Evolutionary conservation across 2,329 filamentous ascomycete genomes (phyloP), one percentile per base, ranked within the genome.

Genomic region (Fusarium tricinctum): DNA sequence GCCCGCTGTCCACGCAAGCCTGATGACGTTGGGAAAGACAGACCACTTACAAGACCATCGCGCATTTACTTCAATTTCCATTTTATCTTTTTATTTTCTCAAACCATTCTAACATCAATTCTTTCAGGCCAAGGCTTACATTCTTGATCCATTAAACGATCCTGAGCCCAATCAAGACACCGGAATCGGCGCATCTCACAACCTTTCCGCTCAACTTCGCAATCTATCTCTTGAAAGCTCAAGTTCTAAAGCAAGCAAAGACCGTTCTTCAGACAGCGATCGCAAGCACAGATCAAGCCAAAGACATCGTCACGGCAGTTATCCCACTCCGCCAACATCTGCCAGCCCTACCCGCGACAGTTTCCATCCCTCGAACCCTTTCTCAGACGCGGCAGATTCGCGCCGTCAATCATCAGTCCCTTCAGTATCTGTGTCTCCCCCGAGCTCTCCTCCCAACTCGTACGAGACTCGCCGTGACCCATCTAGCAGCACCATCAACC

Each of bases 91-190:
- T 35, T 23, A 13, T 52, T 39, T 15, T 51, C 57, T 6, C 13
- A 45, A n/a, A 15, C 19, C 8, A 42, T 54, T 46, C 53, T 54
- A 42, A 63, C 58, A 35, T 43, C 48, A 20, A 30, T 54, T 44
- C 46, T 38, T 45, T 60, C 74, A 92, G 90, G 89, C 90, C 43
- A 82, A 84, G 53, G 85, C 87, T 73, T 89, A 91, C 74, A 82
- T 93, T 44, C 86, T 93, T 68, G 89, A 91, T 71, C 91, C 91
- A 68, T 81, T 93, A 65, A 88, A 83, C 71, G 89, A 85, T 22
- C 89, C 89, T 12, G 88, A 92, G 65, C 91, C 91, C 15, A 87
- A 83, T 63, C 86, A 90, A 65, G 88, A 91, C 75, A 91, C 88
- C 47, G 89, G 90, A 9, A 56, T 73, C 42, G 66, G 68, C 55